Base-by-base conservation (phyloP, 768 basidiomycete species). In the Boletus rufocinnamomeus region DNA sequence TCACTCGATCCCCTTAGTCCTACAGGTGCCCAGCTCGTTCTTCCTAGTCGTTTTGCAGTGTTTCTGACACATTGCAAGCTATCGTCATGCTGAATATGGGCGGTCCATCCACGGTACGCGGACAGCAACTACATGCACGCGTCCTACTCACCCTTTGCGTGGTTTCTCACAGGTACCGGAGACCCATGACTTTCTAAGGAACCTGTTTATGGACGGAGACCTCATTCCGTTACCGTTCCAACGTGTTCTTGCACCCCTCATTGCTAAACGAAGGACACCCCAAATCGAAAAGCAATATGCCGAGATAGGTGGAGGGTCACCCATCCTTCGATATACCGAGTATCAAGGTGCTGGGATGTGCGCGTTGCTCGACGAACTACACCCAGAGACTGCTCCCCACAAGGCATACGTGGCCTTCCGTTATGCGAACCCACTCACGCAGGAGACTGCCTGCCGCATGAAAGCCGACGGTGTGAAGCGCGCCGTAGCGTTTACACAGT, bases 41-140 rank as follows among this genome's bases (percentile, higher is more conserved):
- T 23, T 17, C 41, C 16, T 19, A 3, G 54, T 32, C 40, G 40
- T 57, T 28, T 19, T 50, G 27, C 57, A 55, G 8, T n/a, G 38
- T 38, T 45, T 38, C 35, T 63, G 63, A 60, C 54, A 46, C 34
- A 49, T 81, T 48, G 2, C 21, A 54, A 85, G 96, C 91, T 38
- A 83, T 98, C 61, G 94, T 99, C 43, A 91, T 99, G 90, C 80
- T 99, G 77, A 99, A 98, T 75, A 99, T 99, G 97, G 97, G 97
- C 45, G 97, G 97, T 2, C 97, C 96, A 25, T 84, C 91, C 51
- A 95, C 93, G 57, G 93, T 94, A 68, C 66, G 84, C 76, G 38
- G 37, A 50, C 48, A n/a, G 30, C 40, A 50, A 27, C 46, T 25
- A 16, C 1, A 28, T 44, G 34, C 16, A 19, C 17, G 21, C 41